Conservation (phyloP, 306 rosid species). For the Prunus armeniaca region DNA sequence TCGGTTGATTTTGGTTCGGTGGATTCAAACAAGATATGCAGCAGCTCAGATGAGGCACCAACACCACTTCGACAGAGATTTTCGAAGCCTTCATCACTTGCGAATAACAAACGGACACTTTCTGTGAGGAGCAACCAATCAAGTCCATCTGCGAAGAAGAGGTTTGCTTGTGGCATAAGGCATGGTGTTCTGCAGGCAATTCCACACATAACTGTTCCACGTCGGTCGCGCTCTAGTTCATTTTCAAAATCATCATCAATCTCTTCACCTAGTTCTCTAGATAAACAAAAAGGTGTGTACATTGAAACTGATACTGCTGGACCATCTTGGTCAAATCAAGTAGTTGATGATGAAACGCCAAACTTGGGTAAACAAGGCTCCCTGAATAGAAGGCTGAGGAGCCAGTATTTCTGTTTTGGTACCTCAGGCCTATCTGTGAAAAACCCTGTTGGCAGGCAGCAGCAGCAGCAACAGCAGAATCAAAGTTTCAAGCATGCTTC, state of each 20-base stretch:
- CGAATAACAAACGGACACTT: conserved; percentile 80
- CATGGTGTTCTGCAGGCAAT: conserved; percentile 65
- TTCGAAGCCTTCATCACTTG: conserved; percentile 52
- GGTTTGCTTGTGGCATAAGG: conserved; percentile 71
- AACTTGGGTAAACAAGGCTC: conserved; percentile 37
- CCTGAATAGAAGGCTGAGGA: conserved; percentile 44
- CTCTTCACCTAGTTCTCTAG: conserved; percentile 69
- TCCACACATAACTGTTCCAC: conserved; percentile 56
- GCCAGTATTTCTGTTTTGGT: conserved; percentile 87
- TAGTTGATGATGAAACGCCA: conserved; percentile 36
- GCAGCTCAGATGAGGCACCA: conserved; percentile 48
- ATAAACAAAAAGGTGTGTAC: conserved; percentile 67
- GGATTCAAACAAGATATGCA: conserved; percentile 51
- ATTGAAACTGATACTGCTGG: conserved; percentile 60
- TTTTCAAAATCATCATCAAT: conserved; percentile 77
- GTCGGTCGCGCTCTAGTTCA: conserved; percentile 78
- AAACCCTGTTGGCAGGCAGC: conserved; percentile 43
- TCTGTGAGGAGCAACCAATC: conserved; percentile 82
- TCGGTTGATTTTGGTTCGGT: conserved; percentile 38
- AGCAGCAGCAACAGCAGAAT: conserved; percentile 32
- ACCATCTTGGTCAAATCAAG: conserved; percentile 59
- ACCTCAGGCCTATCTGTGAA: conserved; percentile 55
- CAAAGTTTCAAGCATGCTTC: conserved; percentile 39
- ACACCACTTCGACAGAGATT: conserved; percentile 77
- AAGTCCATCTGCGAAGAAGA: conserved; percentile 96